A percentile compares a stretch with the other conserved stretches of the same genome.
Evolutionary conservation across 768 basidiomycete species (phyloP).

Genomic region (Agaricus bisporus): DNA sequence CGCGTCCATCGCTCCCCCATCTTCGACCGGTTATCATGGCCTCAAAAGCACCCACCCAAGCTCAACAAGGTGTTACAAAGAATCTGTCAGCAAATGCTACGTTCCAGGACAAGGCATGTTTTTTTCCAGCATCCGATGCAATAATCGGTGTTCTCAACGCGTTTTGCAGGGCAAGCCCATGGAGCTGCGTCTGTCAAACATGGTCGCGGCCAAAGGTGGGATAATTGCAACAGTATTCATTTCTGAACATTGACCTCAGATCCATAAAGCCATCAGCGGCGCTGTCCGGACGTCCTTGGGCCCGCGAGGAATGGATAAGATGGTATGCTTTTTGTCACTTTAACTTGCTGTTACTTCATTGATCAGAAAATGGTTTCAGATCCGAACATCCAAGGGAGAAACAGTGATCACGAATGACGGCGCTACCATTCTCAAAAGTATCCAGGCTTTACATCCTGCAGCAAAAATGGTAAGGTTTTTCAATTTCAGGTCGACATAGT

Average conservation of each 20-base stretch:
- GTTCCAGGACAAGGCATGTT: constrained; percentile 78
- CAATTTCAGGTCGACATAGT: background rate
- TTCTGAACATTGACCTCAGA: constrained; percentile 14
- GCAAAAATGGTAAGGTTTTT: constrained; percentile 81
- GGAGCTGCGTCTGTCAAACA: constrained; percentile 94
- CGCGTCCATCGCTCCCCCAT: constrained; percentile 20
- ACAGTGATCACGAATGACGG: constrained; percentile 99
- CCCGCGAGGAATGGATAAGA: constrained; percentile 99
- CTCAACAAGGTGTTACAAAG: constrained; percentile 37
- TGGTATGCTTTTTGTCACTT: constrained; percentile 48
- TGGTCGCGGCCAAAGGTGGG: constrained; percentile 96
- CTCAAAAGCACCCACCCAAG: constrained; percentile 26
- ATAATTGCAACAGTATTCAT: background rate
- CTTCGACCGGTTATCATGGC: constrained; percentile 22
- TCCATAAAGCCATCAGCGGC: constrained; percentile 81
- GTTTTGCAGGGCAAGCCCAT: constrained; percentile 85
- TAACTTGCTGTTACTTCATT: constrained; percentile 6
- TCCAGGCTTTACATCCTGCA: constrained; percentile 95
- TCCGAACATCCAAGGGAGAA: constrained; percentile 94
- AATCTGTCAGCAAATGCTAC: constrained; percentile 55
- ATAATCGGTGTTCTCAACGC: constrained; percentile 16
- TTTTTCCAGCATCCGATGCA: constrained; percentile 1
- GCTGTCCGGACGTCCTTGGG: constrained; percentile 95
- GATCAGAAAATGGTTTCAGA: constrained; percentile 39
- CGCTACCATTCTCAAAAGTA: constrained; percentile 92